Evolutionary conservation across 495 filamentous ascomycete species (phyloP).

Genomic region (Neurospora tetrasperma): DNA sequence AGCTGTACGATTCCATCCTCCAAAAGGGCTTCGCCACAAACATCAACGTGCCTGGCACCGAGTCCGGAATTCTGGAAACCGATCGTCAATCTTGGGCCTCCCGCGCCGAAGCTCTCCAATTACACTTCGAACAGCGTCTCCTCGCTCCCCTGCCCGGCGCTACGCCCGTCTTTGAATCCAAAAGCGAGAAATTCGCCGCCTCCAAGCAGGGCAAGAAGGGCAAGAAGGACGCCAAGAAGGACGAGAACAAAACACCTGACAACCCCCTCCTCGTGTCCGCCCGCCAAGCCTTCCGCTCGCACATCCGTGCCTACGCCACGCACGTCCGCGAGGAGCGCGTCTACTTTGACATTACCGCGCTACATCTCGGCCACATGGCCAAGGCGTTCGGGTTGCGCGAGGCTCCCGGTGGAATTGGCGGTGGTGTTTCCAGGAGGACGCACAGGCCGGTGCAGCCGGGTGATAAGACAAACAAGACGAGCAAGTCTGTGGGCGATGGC

Average conservation of each 20-base stretch:
- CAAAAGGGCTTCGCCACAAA: constrained; percentile 42
- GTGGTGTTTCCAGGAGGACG: constrained; percentile 31
- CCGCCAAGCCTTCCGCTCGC: constrained; percentile 74
- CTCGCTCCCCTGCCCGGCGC: constrained; percentile 16
- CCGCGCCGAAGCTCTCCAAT: constrained; percentile 37
- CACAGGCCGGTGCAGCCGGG: constrained; percentile 19
- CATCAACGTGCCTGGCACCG: constrained; percentile 25
- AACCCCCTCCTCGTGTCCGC: constrained; percentile 54
- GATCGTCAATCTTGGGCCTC: constrained; percentile 32
- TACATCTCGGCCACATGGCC: constrained; percentile 88
- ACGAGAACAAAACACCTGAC: neutral
- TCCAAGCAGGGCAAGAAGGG: constrained; percentile 18
- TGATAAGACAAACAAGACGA: constrained; percentile 5
- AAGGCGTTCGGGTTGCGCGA: constrained; percentile 89
- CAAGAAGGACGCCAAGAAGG: constrained; percentile 3
- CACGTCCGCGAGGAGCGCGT: constrained; percentile 72
- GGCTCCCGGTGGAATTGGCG: constrained; percentile 68
- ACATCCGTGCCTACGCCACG: constrained; percentile 89
- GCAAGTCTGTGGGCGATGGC: constrained; percentile 1
- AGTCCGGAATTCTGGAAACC: constrained; percentile 2
- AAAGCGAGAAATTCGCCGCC: constrained; percentile 4
- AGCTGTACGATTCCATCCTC: constrained; percentile 40
- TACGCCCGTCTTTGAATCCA: neutral
- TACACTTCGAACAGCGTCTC: constrained; percentile 39
- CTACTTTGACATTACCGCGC: constrained; percentile 77